Conservation (phyloP, 179 eudicot species). For the Corrigiola litoralis region DNA sequence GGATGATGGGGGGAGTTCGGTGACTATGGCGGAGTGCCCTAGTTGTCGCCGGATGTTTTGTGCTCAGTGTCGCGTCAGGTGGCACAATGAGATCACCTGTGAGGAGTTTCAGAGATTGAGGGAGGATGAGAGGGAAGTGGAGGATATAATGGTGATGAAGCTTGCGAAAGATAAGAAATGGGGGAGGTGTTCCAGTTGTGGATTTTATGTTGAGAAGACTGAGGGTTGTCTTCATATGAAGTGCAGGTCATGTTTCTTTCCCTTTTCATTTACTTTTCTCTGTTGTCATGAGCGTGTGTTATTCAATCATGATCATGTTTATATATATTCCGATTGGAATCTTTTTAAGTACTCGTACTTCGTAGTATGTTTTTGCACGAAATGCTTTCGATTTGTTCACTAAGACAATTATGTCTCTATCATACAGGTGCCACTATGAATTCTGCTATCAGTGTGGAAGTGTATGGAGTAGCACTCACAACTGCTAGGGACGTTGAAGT, state of each 20-base stretch:
- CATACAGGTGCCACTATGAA: constrained; percentile 17
- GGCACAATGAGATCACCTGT: constrained; percentile 41
- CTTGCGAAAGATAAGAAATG: constrained; percentile 40
- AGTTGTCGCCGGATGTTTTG: constrained; percentile 39
- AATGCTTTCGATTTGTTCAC: too few species aligned
- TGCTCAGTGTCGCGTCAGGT: constrained; percentile 32
- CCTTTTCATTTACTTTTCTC: neutral
- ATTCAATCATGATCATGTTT: too few species aligned
- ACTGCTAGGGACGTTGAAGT: neutral
- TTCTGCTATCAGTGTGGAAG: constrained; percentile 26
- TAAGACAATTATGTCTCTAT: too few species aligned
- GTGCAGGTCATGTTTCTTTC: constrained; percentile 30
- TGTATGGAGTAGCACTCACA: constrained; percentile 8
- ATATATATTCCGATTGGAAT: too few species aligned
- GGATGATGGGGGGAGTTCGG: constrained; percentile 9
- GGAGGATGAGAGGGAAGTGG: constrained; percentile 35
- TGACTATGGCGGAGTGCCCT: constrained; percentile 31
- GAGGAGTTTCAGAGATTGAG: constrained; percentile 30
- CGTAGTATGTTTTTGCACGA: too few species aligned
- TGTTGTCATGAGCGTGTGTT: neutral
- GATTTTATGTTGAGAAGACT: constrained; percentile 34
- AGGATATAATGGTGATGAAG: constrained; percentile 44
- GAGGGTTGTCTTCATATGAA: constrained; percentile 45
- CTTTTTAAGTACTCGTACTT: too few species aligned
- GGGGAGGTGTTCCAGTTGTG: constrained; percentile 40